phyloP scores from a whole-genome alignment of 2,329 filamentous ascomycete species.

The Sporothrix euskadiensis region DNA sequence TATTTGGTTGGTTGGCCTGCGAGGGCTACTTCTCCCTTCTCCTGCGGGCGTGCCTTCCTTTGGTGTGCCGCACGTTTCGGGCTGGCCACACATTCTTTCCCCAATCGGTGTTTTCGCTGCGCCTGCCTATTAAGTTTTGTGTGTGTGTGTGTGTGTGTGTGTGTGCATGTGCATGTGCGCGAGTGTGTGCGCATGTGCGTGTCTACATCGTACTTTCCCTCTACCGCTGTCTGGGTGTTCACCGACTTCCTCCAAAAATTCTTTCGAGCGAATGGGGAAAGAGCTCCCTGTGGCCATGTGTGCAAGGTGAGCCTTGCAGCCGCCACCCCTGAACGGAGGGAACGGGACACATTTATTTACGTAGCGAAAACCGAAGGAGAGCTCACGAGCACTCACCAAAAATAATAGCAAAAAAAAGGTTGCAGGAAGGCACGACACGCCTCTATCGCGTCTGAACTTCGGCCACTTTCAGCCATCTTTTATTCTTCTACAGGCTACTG shows the following conservation, averaged over 20 bases:
- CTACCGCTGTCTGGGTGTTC: background rate
- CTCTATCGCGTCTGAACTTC: slow-evolving; percentile 28
- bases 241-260: background rate
- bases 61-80: slow-evolving; percentile 16
- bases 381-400: background rate
- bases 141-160: background rate
- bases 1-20: background rate
- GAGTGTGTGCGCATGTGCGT: background rate
- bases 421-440: slow-evolving; percentile 28
- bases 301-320: slow-evolving; percentile 15
- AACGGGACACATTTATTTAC: slow-evolving; percentile 17
- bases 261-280: slow-evolving; percentile 6
- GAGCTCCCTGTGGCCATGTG: slow-evolving; percentile 2
- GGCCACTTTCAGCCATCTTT: slow-evolving; percentile 17
- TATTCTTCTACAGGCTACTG: background rate
- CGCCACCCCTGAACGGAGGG: slow-evolving; percentile 12
- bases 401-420: background rate
- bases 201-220: background rate
- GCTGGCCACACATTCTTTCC: background rate
- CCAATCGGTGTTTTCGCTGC: slow-evolving; percentile 8
- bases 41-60: background rate
- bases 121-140: background rate
- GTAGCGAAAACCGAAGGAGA: background rate
- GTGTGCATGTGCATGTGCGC: background rate
- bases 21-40: background rate